Evolutionary conservation across 2,329 filamentous ascomycete genomes (phyloP).

Genomic region (Biscogniauxia sp.): DNA sequence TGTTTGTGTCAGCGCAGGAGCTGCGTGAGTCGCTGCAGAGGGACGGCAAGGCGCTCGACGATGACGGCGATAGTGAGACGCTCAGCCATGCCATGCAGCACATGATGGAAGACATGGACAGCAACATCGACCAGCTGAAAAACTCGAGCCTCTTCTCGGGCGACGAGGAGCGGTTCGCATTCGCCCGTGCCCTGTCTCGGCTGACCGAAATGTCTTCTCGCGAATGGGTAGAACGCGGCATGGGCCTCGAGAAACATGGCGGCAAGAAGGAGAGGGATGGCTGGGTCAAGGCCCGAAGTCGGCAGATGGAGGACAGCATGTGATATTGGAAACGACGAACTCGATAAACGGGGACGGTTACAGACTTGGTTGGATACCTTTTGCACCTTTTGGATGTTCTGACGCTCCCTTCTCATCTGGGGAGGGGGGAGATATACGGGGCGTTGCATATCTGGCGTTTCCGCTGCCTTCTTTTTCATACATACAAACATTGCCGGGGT

Average conservation of each 20-base stretch:
- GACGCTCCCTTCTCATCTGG: background rate
- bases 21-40: conserved; percentile 59
- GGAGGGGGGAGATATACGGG: background rate
- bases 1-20: conserved; percentile 77
- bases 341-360: background rate
- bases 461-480: background rate
- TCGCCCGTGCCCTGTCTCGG: conserved; percentile 81
- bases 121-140: conserved; percentile 82
- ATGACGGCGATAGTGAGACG: conserved; percentile 35
- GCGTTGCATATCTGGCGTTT: background rate
- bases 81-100: conserved; percentile 71
- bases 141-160: conserved; percentile 84
- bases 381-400: background rate
- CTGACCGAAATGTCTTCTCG: conserved; percentile 90
- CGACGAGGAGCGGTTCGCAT: conserved; percentile 95
- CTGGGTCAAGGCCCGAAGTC: conserved; percentile 64
- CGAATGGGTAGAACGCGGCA: conserved; percentile 88
- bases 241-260: conserved; percentile 62
- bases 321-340: conserved; percentile 34
- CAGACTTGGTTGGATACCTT: background rate
- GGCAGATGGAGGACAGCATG: conserved; percentile 68
- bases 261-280: conserved; percentile 64
- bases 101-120: conserved; percentile 83
- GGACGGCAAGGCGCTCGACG: conserved; percentile 39
- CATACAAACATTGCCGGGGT: background rate